Evolutionary conservation across 139 green algal species (phyloP).

Genomic region (Closterium sp.): DNA sequence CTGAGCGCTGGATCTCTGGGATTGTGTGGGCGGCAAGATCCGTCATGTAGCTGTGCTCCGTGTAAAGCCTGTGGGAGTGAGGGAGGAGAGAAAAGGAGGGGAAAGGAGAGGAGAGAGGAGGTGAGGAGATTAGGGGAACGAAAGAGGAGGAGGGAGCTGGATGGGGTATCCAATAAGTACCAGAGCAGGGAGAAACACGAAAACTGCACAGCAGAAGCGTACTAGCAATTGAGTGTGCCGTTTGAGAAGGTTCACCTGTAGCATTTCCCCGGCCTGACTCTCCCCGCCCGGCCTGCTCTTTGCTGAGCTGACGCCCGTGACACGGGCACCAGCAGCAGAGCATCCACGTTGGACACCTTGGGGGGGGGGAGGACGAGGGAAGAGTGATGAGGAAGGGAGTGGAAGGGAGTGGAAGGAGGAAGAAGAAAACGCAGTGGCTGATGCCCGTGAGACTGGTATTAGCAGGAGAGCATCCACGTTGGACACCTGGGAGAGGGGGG

Average conservation of each 20-base stretch:
- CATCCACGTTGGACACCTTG: slow-evolving; percentile 66
- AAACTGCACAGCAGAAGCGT: no score
- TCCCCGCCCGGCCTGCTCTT: slow-evolving; percentile 58
- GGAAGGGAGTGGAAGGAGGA: no score
- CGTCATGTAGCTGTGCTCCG: slow-evolving; percentile 13
- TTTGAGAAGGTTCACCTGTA: not conserved
- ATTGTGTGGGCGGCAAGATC: slow-evolving; percentile 7
- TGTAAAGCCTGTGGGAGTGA: slow-evolving; percentile 33
- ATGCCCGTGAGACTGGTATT: not conserved
- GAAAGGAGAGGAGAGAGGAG: not conserved
- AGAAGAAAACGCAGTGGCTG: no score
- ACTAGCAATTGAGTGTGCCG: not conserved
- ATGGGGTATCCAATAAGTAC: not conserved
- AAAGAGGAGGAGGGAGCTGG: slow-evolving; percentile 41
- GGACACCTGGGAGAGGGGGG: no score
- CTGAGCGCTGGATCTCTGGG: slow-evolving; percentile 39
- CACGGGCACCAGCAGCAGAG: slow-evolving; percentile 84
- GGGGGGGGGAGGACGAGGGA: not conserved
- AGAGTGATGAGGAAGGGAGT: no score
- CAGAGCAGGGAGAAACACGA: no score
- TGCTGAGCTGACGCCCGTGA: slow-evolving; percentile 82
- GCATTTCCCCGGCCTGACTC: slow-evolving; percentile 15
- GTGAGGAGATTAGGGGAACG: not conserved
- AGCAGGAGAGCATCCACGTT: not conserved
- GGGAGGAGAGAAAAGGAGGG: not conserved